phyloP scores from a whole-genome alignment of 2,329 filamentous ascomycete species.

The Chrysoporthe deuterocubensis region DNA sequence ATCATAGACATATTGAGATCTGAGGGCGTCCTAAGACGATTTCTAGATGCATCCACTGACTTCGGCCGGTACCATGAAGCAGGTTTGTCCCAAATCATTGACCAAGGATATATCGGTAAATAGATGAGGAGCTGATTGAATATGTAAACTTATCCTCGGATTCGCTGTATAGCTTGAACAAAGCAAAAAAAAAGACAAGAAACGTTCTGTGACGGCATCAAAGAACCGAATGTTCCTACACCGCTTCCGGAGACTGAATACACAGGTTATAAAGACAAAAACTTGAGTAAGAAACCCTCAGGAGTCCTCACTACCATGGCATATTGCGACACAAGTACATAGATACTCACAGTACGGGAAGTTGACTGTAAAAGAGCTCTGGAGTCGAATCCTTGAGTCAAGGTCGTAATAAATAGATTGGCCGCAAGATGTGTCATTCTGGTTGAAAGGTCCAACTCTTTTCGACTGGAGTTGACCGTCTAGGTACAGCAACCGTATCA shows the following conservation, averaged over 20 bases:
- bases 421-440: too few relatives aligned
- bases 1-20: not conserved
- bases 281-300: not conserved
- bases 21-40: not conserved
- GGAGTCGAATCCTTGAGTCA: not conserved
- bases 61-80: not conserved
- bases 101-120: not conserved
- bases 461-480: not conserved
- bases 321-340: not conserved
- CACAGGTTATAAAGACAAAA: not conserved
- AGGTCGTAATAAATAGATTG: too few relatives aligned
- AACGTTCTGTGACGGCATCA: not conserved
- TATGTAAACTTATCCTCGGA: not conserved
- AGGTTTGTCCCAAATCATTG: not conserved
- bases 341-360: not conserved
- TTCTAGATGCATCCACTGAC: not conserved
- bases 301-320: not conserved
- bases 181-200: not conserved
- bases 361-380: not conserved
- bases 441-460: too few relatives aligned
- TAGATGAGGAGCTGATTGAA: not conserved
- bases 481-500: not conserved
- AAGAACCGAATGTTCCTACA: not conserved
- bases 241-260: conserved; percentile 4
- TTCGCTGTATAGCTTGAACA: not conserved